Evolutionary conservation across 2,329 filamentous ascomycete species (phyloP).

Genomic region (Penicillium sp.): DNA sequence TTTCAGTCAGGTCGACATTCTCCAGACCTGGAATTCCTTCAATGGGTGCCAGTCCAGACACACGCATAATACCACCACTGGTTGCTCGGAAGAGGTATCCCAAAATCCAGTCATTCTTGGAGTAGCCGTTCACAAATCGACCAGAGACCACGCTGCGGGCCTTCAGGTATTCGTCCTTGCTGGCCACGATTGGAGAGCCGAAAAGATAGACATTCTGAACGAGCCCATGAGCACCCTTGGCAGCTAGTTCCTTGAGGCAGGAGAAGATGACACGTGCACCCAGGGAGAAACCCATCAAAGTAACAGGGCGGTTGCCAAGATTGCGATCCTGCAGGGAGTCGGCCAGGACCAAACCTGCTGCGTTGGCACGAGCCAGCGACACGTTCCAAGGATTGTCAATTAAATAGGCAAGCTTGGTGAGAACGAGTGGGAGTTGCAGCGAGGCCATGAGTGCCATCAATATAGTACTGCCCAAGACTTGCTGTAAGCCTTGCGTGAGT

Average conservation of each 20-base stretch:
- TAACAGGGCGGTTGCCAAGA: slow-evolving; percentile 87
- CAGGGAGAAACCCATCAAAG: slow-evolving; percentile 91
- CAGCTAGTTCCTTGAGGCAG: slow-evolving; percentile 83
- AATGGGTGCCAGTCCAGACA: slow-evolving; percentile 82
- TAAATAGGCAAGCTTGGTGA: slow-evolving; percentile 92
- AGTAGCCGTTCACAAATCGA: slow-evolving; percentile 94
- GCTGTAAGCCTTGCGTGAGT: slow-evolving; percentile 93
- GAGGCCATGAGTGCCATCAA: slow-evolving; percentile 90
- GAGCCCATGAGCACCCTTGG: slow-evolving; percentile 81
- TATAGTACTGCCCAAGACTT: slow-evolving; percentile 89
- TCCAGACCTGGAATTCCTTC: slow-evolving; percentile 80
- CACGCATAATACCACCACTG: slow-evolving; percentile 84
- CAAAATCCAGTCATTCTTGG: slow-evolving; percentile 95
- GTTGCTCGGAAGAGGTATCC: slow-evolving; percentile 95
- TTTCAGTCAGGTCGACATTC: slow-evolving; percentile 84
- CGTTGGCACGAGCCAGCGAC: slow-evolving; percentile 87
- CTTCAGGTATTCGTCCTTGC: slow-evolving; percentile 84
- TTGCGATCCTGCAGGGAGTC: slow-evolving; percentile 93
- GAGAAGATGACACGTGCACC: slow-evolving; percentile 92
- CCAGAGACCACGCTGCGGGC: slow-evolving; percentile 84
- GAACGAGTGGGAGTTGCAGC: slow-evolving; percentile 85
- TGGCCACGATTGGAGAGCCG: slow-evolving; percentile 88
- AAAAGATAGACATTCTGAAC: slow-evolving; percentile 96
- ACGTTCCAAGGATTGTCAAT: slow-evolving; percentile 99
- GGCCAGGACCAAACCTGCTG: slow-evolving; percentile 88